Evolutionary conservation across 2,329 filamentous ascomycete genomes (phyloP).

Genomic region (Curvularia verruculosa): DNA sequence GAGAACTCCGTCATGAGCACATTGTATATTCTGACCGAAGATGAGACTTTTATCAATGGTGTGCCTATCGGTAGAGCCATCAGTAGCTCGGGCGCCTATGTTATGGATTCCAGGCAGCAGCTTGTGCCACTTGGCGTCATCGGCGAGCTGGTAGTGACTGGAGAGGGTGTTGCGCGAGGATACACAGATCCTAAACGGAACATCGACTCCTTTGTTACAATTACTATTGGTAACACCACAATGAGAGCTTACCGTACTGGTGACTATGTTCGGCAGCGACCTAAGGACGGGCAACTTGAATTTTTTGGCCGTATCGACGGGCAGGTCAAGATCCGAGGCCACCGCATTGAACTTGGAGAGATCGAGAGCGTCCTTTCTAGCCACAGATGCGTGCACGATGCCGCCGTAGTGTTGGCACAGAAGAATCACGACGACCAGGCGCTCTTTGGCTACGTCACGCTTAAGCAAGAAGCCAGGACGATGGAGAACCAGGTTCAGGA

Average conservation of each 20-base stretch:
- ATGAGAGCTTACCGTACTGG: slow-evolving; percentile 39
- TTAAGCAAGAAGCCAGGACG: background rate
- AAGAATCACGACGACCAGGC: background rate
- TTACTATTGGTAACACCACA: background rate
- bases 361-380: slow-evolving; percentile 20
- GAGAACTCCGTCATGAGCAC: slow-evolving; percentile 32
- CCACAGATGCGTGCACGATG: background rate
- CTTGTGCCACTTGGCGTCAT: slow-evolving; percentile 24
- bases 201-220: slow-evolving; percentile 9
- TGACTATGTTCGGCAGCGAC: slow-evolving; percentile 23
- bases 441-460: slow-evolving; percentile 1
- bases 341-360: slow-evolving; percentile 35
- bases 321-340: slow-evolving; percentile 33
- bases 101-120: background rate
- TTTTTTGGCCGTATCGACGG: slow-evolving; percentile 29
- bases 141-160: slow-evolving; percentile 34
- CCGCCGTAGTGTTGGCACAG: background rate
- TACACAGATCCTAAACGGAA: slow-evolving; percentile 31
- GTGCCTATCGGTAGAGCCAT: slow-evolving; percentile 49
- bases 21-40: slow-evolving; percentile 51
- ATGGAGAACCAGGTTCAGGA: background rate
- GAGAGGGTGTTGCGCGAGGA: slow-evolving; percentile 14
- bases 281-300: slow-evolving; percentile 22
- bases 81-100: slow-evolving; percentile 6
- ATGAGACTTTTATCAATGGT: slow-evolving; percentile 14